Conservation (phyloP, 1,284 basidiomycete genomes). For the Sphagnurus paluster region DNA sequence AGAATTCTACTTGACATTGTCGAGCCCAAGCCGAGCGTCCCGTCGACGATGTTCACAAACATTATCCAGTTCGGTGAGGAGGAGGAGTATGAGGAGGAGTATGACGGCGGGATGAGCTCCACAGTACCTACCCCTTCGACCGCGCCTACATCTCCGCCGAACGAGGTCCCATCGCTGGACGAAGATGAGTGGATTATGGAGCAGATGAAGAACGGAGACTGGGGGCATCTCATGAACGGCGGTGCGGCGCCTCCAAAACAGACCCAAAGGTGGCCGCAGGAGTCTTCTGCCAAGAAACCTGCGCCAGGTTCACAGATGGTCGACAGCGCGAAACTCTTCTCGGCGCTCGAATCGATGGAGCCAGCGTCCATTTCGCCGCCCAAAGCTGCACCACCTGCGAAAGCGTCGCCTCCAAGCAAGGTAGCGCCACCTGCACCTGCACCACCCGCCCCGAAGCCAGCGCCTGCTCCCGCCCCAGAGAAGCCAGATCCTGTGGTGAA, state of each 20-base stretch:
- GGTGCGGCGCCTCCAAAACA: constrained; percentile 8
- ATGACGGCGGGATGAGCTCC: constrained; percentile 18
- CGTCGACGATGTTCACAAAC: constrained; percentile 33
- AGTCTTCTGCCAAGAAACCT: constrained; percentile 6
- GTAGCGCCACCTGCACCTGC: not conserved
- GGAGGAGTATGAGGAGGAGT: constrained; percentile 21
- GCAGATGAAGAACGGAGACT: constrained; percentile 19
- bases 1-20: constrained; percentile 31
- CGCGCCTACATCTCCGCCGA: constrained; percentile 23
- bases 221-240: constrained; percentile 10
- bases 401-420: constrained; percentile 6
- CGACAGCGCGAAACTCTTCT: constrained; percentile 16
- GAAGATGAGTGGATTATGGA: constrained; percentile 21
- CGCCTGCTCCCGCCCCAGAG: constrained; percentile 11
- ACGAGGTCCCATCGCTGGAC: constrained; percentile 19
- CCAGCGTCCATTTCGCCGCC: constrained; percentile 3
- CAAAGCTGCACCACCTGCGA: constrained; percentile 1
- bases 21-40: constrained; percentile 41
- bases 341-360: constrained; percentile 14
- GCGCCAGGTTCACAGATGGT: constrained; percentile 10
- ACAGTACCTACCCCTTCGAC: constrained; percentile 24
- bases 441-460: not conserved
- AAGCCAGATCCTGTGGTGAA: constrained; percentile 13
- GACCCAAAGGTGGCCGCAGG: constrained; percentile 8
- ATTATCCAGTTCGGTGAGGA: constrained; percentile 35